These are phyloP conservation scores for Komagataella ulmi DNA, from an alignment of 805 yeast genomes.

Conservation along the genomic window DNA sequence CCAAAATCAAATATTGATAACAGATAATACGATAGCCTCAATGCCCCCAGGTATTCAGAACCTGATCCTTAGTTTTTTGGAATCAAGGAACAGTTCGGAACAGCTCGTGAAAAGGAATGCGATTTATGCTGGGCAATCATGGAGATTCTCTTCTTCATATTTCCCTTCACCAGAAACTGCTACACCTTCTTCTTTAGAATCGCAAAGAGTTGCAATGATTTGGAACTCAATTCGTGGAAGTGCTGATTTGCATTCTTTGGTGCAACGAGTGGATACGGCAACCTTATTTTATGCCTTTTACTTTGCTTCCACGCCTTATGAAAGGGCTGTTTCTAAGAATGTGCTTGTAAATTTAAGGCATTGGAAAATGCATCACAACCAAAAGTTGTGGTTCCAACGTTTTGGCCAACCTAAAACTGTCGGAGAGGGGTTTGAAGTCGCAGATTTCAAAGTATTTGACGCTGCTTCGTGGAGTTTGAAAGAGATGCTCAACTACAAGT, in stretches of 20 bases:
- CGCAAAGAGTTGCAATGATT: slow-evolving; percentile 16
- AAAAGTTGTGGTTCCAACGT: slow-evolving; percentile 24
- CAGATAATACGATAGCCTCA: slow-evolving; percentile 15
- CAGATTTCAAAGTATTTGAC: slow-evolving; percentile 29
- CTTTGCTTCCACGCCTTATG: slow-evolving; percentile 26
- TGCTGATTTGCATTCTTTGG: slow-evolving; percentile 11
- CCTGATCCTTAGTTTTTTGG: slow-evolving; percentile 14
- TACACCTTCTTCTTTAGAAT: slow-evolving; percentile 18
- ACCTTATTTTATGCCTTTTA: slow-evolving; percentile 31
- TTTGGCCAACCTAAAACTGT: slow-evolving; percentile 21
- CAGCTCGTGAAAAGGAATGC: neutral
- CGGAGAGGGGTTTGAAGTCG: slow-evolving; percentile 26
- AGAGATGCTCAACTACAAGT: slow-evolving; percentile 25
- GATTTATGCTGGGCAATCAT: neutral
- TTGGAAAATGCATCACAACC: slow-evolving; percentile 22
- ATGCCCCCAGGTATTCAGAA: slow-evolving; percentile 22
- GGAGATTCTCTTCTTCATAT: neutral
- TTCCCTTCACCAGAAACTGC: neutral
- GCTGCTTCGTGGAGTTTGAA: slow-evolving; percentile 27
- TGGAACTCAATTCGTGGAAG: slow-evolving; percentile 16
- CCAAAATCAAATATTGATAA: neutral
- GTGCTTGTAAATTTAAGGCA: slow-evolving; percentile 18
- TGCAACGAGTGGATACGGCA: slow-evolving; percentile 16
- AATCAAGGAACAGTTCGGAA: slow-evolving; percentile 9
- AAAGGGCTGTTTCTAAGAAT: slow-evolving; percentile 21